Evolutionary conservation across 768 basidiomycete genomes (phyloP).

Genomic region (Lactifluus hygrophoroides): DNA sequence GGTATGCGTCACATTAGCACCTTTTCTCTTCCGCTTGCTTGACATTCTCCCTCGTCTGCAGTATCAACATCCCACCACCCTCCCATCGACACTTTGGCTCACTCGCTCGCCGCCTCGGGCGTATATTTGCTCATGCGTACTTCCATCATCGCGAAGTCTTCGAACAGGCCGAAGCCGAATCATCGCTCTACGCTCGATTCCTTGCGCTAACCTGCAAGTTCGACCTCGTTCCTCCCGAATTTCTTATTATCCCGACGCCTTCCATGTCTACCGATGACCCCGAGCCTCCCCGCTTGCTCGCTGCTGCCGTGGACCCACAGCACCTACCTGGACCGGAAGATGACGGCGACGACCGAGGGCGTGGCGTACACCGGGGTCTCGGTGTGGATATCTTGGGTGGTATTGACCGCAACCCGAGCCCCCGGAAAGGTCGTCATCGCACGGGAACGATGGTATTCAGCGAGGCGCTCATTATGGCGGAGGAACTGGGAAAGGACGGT

Average conservation of each 20-base stretch:
- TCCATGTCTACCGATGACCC: constrained; percentile 27
- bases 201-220: constrained; percentile 73
- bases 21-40: neutral
- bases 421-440: constrained; percentile 39
- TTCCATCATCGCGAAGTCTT: constrained; percentile 91
- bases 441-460: constrained; percentile 73
- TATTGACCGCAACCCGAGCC: constrained; percentile 20
- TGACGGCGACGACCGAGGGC: constrained; percentile 17
- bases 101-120: constrained; percentile 81
- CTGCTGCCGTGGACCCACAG: constrained; percentile 17
- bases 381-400: constrained; percentile 9
- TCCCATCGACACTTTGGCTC: constrained; percentile 87
- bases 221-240: constrained; percentile 73
- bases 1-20: constrained; percentile 37
- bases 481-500: constrained; percentile 31
- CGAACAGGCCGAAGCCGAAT: constrained; percentile 85
- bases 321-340: constrained; percentile 3
- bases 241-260: constrained; percentile 67
- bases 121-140: constrained; percentile 95
- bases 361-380: constrained; percentile 13
- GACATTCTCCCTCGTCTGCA: constrained; percentile 27
- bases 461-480: constrained; percentile 32
- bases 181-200: constrained; percentile 84
- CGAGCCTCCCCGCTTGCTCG: constrained; percentile 17
- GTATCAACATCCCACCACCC: constrained; percentile 70